Base-by-base conservation (phyloP, 1,139 yeast genomes). In the Magnusiomyces starmeri region DNA sequence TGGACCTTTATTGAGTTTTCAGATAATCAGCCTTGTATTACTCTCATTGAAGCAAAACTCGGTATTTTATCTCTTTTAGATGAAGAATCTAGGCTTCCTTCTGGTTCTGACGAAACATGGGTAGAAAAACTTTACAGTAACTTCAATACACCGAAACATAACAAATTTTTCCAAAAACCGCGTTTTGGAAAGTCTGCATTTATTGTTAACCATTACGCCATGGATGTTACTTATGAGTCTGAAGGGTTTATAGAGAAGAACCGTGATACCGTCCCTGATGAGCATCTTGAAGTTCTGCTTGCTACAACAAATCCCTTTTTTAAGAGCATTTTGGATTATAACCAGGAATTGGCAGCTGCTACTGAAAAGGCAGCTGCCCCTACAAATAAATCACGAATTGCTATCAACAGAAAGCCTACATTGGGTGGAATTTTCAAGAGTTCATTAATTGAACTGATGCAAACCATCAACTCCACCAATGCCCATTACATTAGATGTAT, bases 401-500 rank as follows among this genome's bases (percentile, higher is more conserved):
- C 76, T 22, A 79, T 83, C 8, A 79, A 75, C 59, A 82, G 85
- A 65, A 90, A 92, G 65, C 97, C 97, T 50, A 92, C 98, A 0
- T 76, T 92, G 55, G 98, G 98, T 40, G 85, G 95, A 8, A 88
- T 90, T 70, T 92, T 92, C 77, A 92, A 92, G 68, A 83, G 83
- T 56, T 90, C 97, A 4, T 77, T 92, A 70, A 85, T 88, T 60
- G 97, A 90, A 62, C 79, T 92, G 60, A 92, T 92, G 98, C 75
- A 74, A 51, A 92, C 97, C 1, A 92, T 92, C 56, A 81, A 90
- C 68, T 85, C 96, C 1, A 92, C 97, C 1, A 90, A 92, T 65
- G 98, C 85, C 43, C 98, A 92, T 69, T 92, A 92, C 65, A 92
- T 92, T 65, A 85, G 98, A 68, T 92, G 98, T 75, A 92, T 92